Evolutionary conservation across 371 early-diverging fungal species (phyloP).

Genomic region (Apophysomyces ossiformis): DNA sequence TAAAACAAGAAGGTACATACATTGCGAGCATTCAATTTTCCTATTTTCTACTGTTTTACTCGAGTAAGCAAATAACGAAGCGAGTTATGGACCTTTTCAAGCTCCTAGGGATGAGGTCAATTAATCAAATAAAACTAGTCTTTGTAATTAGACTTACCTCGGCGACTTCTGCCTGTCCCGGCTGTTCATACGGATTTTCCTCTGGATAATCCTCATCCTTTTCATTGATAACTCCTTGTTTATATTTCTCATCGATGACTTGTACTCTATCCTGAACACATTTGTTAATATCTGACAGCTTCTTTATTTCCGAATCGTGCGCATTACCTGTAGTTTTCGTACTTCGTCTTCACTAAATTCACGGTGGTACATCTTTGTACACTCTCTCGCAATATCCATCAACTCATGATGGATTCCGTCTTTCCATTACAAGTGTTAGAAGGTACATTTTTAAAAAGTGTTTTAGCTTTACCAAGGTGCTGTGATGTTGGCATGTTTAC

Average conservation of each 20-base stretch:
- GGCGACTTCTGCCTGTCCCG: constrained; percentile 35
- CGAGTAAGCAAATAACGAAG: constrained; percentile 29
- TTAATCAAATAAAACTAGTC: neutral
- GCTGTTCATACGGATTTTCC: constrained; percentile 36
- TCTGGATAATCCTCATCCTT: constrained; percentile 12
- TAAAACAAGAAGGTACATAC: constrained; percentile 8
- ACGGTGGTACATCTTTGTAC: constrained; percentile 14
- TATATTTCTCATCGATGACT: constrained; percentile 33
- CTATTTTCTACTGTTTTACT: constrained; percentile 16
- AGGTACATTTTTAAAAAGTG: neutral
- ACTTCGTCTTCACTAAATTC: constrained; percentile 26
- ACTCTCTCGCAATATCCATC: constrained; percentile 19
- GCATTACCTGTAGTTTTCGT: constrained; percentile 14
- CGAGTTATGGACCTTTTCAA: constrained; percentile 29
- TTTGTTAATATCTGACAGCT: neutral
- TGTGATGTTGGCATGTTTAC: constrained; percentile 23
- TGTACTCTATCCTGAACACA: constrained; percentile 20
- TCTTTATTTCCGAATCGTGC: neutral
- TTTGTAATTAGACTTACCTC: constrained; percentile 10
- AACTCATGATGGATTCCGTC: constrained; percentile 22
- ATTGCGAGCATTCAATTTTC: constrained; percentile 1
- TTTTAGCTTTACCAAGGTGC: constrained; percentile 15
- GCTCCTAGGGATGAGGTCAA: constrained; percentile 8
- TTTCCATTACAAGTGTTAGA: constrained; percentile 6
- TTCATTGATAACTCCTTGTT: constrained; percentile 31